Conservation (phyloP, 768 basidiomycete species). For the Lentinula guzmanii region DNA sequence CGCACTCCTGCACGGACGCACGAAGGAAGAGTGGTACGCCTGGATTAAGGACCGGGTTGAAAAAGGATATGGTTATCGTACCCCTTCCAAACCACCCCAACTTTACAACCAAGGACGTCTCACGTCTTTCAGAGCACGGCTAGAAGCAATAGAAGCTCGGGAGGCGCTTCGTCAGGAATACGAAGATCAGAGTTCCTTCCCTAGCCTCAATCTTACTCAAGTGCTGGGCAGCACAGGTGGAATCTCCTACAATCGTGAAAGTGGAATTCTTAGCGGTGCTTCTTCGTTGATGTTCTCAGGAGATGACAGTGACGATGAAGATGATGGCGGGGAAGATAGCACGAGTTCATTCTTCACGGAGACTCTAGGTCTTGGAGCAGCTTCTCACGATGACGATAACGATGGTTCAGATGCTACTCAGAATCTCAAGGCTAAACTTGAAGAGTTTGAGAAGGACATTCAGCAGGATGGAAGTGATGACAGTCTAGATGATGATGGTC, state of each 20-base stretch:
- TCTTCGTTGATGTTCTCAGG: slow-evolving; percentile 59
- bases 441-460: slow-evolving; percentile 51
- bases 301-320: slow-evolving; percentile 47
- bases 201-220: slow-evolving; percentile 43
- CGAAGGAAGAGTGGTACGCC: slow-evolving; percentile 87
- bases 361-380: slow-evolving; percentile 32
- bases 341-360: slow-evolving; percentile 43
- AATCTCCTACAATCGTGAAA: slow-evolving; percentile 58
- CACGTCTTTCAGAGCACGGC: slow-evolving; percentile 54
- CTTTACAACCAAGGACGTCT: slow-evolving; percentile 66
- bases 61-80: slow-evolving; percentile 66
- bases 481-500: slow-evolving; percentile 13
- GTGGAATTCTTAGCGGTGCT: slow-evolving; percentile 42
- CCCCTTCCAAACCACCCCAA: slow-evolving; percentile 70
- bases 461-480: slow-evolving; percentile 29
- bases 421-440: slow-evolving; percentile 54
- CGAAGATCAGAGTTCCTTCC: slow-evolving; percentile 19
- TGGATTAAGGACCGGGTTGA: slow-evolving; percentile 87
- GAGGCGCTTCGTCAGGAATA: slow-evolving; percentile 26
- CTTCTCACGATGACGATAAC: slow-evolving; percentile 13
- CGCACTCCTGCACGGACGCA: slow-evolving; percentile 79
- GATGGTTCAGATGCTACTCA: slow-evolving; percentile 48
- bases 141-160: slow-evolving; percentile 35
- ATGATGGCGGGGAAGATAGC: slow-evolving; percentile 7
- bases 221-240: slow-evolving; percentile 54